Evolutionary conservation across 1,284 basidiomycete genomes (phyloP), one percentile per base, ranked within the genome.

Genomic region (Singerocomus rubriflavus): DNA sequence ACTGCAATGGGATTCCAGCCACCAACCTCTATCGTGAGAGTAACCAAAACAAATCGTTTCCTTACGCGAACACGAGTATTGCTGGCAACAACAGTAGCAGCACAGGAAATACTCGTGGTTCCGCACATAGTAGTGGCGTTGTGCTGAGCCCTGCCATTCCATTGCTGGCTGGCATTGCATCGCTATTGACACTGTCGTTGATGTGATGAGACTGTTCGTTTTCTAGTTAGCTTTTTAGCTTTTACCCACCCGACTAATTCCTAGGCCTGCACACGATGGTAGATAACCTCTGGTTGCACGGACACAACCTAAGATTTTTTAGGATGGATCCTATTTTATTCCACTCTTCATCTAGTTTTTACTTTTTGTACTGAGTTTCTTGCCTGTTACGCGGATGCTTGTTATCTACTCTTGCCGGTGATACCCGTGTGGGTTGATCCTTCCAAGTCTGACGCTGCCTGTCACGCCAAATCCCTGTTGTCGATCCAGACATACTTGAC

Each of bases 11-110:
- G 16, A 78, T 81, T 49, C 78, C 81, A 3, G 57, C 70, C 17
- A 67, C 70, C 27, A 74, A 86, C 63, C 65, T 88, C 50, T 89
- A 88, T 65, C 70, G 77, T 17, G 85, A 88, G 66, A 81, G 79
- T 26, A 88, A 77, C 51, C 69, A 70, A 43, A 88, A 87, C 60
- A 66, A 62, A 34, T 72, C 81, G 0, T 84, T 85, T 76, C 82
- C 82, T 26, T 76, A 62, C 32, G n/a, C 56, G 44, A 65, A 71
- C 51, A 63, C 52, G 26, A 53, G 64, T 0, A 5, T 41, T 11
- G 49, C 34, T 14, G 50, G 53, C 14, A 47, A 43, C 14, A 37
- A 56, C 9, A 50, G 36, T n/a, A 50, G 36, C 14, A 40, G 46
- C n/a, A 46, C 50, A 4, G 51, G 52, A 17, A 43, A 52, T n/a